phyloP scores from a whole-genome alignment of 164 flowering plant genomes.

The Magnolia changhungtana region DNA sequence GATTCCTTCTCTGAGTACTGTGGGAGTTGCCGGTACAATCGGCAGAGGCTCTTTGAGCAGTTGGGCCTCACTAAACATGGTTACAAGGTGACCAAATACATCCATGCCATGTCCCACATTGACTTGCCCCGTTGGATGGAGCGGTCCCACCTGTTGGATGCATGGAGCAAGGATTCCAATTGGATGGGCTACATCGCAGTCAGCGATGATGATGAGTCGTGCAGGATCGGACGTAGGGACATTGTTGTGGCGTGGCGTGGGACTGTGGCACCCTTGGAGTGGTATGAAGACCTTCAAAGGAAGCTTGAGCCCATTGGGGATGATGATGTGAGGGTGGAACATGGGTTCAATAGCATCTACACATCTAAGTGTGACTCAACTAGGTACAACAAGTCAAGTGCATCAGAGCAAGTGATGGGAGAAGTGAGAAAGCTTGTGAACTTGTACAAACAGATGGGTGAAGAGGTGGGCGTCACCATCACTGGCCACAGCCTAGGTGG shows the following conservation, averaged over 20 bases:
- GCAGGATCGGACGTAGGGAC: slow-evolving; percentile 61
- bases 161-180: slow-evolving; percentile 61
- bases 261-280: slow-evolving; percentile 52
- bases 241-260: slow-evolving; percentile 71
- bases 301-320: slow-evolving; percentile 34
- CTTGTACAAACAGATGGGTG: slow-evolving; percentile 30
- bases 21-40: slow-evolving; percentile 53
- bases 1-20: slow-evolving; percentile 49
- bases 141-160: slow-evolving; percentile 29
- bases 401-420: slow-evolving; percentile 56
- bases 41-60: slow-evolving; percentile 29
- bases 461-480: slow-evolving; percentile 58
- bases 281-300: slow-evolving; percentile 44
- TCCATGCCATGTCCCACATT: slow-evolving; percentile 60
- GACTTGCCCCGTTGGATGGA: slow-evolving; percentile 54
- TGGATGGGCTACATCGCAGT: slow-evolving; percentile 82
- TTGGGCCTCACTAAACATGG: slow-evolving; percentile 41
- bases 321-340: slow-evolving; percentile 44
- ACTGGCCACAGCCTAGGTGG: slow-evolving; percentile 79
- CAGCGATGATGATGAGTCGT: slow-evolving; percentile 42
- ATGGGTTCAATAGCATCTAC: slow-evolving; percentile 59
- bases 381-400: slow-evolving; percentile 53
- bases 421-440: slow-evolving; percentile 40
- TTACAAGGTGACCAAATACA: slow-evolving; percentile 46
- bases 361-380: slow-evolving; percentile 36